Conservation (phyloP, 202 grass and related monocot genomes). For the Miscanthus sacchariflorus region DNA sequence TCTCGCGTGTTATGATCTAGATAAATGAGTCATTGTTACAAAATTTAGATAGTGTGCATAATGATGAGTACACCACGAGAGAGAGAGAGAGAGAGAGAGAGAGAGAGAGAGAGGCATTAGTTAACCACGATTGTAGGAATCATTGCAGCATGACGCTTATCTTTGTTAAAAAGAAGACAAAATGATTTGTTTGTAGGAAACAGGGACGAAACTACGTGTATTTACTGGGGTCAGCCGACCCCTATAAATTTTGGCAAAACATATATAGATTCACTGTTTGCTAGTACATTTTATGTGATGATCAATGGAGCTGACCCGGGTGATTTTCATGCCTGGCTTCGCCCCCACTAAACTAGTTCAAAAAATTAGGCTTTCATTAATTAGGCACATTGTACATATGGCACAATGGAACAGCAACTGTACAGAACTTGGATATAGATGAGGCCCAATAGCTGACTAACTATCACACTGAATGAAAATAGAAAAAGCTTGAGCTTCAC, state of each 20-base stretch:
- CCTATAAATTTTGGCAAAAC: too few relatives aligned
- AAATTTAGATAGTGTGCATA: background rate
- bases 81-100: background rate
- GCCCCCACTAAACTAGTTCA: too few relatives aligned
- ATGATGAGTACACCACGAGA: too few relatives aligned
- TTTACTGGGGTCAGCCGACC: too few relatives aligned
- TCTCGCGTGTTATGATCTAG: conserved; percentile 58
- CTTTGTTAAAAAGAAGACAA: background rate
- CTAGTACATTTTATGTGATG: too few relatives aligned
- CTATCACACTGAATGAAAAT: background rate
- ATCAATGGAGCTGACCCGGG: too few relatives aligned
- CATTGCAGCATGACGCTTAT: background rate
- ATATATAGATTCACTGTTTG: too few relatives aligned
- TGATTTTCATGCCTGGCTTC: too few relatives aligned
- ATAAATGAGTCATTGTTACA: conserved; percentile 10
- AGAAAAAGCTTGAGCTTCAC: background rate
- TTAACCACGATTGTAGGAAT: background rate
- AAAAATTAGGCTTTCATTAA: background rate
- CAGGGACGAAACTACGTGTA: too few relatives aligned
- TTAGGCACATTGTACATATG: background rate
- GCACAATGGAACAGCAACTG: background rate
- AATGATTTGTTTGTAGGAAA: background rate
- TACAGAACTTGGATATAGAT: background rate
- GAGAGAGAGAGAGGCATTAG: background rate
- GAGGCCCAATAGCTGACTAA: background rate